phyloP scores from a whole-genome alignment of 352 stramenopile species.

The Blastocystis sp. region DNA sequence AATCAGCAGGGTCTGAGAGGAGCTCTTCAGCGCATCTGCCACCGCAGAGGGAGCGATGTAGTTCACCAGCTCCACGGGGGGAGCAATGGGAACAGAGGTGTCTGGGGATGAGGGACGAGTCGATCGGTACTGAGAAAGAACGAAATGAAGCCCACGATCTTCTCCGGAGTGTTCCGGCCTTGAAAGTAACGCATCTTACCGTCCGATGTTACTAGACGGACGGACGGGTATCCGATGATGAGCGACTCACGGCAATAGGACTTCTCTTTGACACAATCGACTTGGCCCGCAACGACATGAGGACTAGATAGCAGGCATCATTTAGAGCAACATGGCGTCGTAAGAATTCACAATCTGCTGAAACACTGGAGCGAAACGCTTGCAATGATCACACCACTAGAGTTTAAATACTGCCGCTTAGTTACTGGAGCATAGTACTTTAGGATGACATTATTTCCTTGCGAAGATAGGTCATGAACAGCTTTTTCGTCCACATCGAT shows the following conservation, averaged over 20 bases:
- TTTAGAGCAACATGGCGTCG: neutral
- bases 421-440: neutral
- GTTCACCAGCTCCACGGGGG: neutral
- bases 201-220: neutral
- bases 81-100: neutral
- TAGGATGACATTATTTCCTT: neutral
- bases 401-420: neutral
- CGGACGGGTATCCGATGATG: neutral
- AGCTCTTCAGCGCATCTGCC: neutral
- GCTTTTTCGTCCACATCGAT: neutral
- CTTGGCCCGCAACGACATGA: neutral
- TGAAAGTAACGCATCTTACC: neutral
- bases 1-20: neutral
- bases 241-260: neutral
- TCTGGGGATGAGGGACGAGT: neutral
- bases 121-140: neutral
- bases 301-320: neutral
- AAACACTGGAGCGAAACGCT: conserved; percentile 8
- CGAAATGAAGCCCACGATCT: neutral
- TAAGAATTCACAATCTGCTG: conserved; percentile 34
- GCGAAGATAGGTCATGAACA: neutral
- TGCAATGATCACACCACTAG: conserved; percentile 31
- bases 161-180: neutral
- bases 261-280: neutral
- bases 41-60: neutral